Percentiles rank a stretch among this genome's conserved stretches.
phyloP scores from a whole-genome alignment of 1,139 yeast species.

The Taphrina populina region DNA sequence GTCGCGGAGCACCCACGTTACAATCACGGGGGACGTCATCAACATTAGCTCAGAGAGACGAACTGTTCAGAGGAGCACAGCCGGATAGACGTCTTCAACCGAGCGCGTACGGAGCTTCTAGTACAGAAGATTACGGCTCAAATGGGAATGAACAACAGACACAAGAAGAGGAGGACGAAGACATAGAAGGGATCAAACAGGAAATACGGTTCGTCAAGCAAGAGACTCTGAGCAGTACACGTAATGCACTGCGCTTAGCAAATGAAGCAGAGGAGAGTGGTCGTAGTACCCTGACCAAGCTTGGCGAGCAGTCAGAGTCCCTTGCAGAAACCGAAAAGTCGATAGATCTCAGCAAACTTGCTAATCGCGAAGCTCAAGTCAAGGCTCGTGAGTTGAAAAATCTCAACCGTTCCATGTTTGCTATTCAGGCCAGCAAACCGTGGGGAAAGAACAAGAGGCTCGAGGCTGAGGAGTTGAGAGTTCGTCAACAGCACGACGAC shows the following conservation, averaged over 20 bases:
- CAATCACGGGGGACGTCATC: constrained; percentile 3
- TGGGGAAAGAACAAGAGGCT: constrained; percentile 47
- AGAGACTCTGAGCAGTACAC: constrained; percentile 79
- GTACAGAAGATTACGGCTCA: background rate
- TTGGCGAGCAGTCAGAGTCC: constrained; percentile 83
- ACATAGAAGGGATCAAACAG: constrained; percentile 81
- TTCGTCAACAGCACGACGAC: constrained; percentile 64
- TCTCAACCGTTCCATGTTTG: constrained; percentile 76
- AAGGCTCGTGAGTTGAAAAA: constrained; percentile 78
- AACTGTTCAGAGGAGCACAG: constrained; percentile 27
- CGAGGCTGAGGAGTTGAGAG: constrained; percentile 69
- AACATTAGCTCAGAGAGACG: constrained; percentile 27
- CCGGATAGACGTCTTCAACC: constrained; percentile 11
- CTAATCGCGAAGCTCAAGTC: constrained; percentile 77
- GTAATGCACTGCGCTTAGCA: constrained; percentile 83
- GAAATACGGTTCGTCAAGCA: constrained; percentile 83
- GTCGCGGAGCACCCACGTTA: background rate
- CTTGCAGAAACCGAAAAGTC: constrained; percentile 76
- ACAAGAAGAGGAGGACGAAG: constrained; percentile 67
- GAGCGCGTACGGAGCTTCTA: background rate
- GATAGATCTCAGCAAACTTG: constrained; percentile 73
- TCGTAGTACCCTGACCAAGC: constrained; percentile 81
- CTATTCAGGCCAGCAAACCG: constrained; percentile 66
- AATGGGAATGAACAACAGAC: constrained; percentile 42
- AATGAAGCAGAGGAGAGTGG: constrained; percentile 92